Percentiles rank a stretch among this genome's conserved stretches.
Conservation (phyloP, 2,329 filamentous ascomycete genomes). For the Cadophora sp. region DNA sequence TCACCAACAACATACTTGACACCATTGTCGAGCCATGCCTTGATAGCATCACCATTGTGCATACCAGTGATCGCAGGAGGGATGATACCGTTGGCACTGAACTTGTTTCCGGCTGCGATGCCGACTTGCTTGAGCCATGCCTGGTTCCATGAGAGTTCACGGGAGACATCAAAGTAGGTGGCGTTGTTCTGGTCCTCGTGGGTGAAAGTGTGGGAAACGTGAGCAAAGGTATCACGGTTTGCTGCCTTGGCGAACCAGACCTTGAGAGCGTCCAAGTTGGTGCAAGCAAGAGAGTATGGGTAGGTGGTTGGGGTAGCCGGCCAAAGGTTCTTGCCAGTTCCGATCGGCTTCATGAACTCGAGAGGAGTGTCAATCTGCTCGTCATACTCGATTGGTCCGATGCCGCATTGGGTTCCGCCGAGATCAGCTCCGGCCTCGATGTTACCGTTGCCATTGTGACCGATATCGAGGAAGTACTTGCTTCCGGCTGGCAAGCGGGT, state of each 20-base stretch:
- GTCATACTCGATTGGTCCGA: conserved; percentile 52
- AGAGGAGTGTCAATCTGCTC: conserved; percentile 54
- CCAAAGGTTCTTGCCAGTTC: conserved; percentile 58
- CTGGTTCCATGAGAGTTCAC: conserved; percentile 66
- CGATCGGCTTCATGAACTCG: conserved; percentile 55
- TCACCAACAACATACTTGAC: conserved; percentile 67
- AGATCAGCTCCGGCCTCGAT: conserved; percentile 45
- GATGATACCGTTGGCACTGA: conserved; percentile 62
- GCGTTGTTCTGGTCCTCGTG: conserved; percentile 65
- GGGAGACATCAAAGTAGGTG: conserved; percentile 61
- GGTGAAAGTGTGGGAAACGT: conserved; percentile 69
- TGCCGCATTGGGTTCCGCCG: conserved; percentile 32
- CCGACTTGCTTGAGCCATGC: conserved; percentile 63
- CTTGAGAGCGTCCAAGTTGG: conserved; percentile 56
- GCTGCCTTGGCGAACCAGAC: conserved; percentile 58
- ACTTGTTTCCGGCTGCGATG: conserved; percentile 53
- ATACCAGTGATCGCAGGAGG: conserved; percentile 69
- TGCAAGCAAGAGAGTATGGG: conserved; percentile 49
- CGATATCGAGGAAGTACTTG: conserved; percentile 59
- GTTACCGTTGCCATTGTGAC: conserved; percentile 62
- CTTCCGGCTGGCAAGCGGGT: conserved; percentile 58
- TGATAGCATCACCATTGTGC: conserved; percentile 68
- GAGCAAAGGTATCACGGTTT: conserved; percentile 61
- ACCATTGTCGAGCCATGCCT: conserved; percentile 65
- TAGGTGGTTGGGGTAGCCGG: conserved; percentile 44